Base-by-base conservation (phyloP, 2,329 filamentous ascomycete genomes). In the Botrytis deweyae region DNA sequence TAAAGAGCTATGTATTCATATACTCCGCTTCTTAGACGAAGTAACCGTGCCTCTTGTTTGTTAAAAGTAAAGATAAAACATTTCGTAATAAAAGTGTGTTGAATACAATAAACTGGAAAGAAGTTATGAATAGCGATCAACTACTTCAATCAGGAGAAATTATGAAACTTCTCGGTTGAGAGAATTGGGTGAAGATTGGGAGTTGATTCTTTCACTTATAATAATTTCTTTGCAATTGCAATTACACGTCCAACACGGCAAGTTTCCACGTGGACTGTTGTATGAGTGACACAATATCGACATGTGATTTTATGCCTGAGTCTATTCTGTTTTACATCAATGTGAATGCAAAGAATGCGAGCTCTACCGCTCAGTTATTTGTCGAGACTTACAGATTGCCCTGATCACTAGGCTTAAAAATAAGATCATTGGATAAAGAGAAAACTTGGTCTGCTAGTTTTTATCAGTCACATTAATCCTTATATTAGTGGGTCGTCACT, bases 301-400 rank as follows among this genome's bases (percentile, higher is more conserved):
- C n/a, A 18, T 6, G 9, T 44, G 38, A 44, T 64, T 42, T 44
- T 38, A 44, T 20, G 7, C 20, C 12, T 2, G 12, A 38, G 25
- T 42, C 25, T 42, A 20, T 63, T 29, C 25, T 42, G 6, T 18
- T 63, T n/a, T 42, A 42, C 2, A 29, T 64, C 16, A 6, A 61
- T 25, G 20, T 36, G 20, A 6, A 61, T 29, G 4, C 12, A 38
- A 14, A 22, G 12, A 62, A 14, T 9, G 46, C 46, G 22, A 40
- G 10, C 22, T 25, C 20, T n/a, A 25, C 3, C 14, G 4, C 22
- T 4, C 36, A 36, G 33, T 62, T 25, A 25, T 36, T 5, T 1
- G 8, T 16, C 22, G 6, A 16, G 61, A n/a, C 3, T 40, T 38
- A n/a, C 1, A 1, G 3, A 18, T 42, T 18, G 0, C 18, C 3